A percentile compares a stretch with the other conserved stretches of the same genome.
These are phyloP conservation scores for Cladosporium sp. DNA, from an alignment of 2,329 filamentous ascomycete genomes.

Conservation along the genomic window DNA sequence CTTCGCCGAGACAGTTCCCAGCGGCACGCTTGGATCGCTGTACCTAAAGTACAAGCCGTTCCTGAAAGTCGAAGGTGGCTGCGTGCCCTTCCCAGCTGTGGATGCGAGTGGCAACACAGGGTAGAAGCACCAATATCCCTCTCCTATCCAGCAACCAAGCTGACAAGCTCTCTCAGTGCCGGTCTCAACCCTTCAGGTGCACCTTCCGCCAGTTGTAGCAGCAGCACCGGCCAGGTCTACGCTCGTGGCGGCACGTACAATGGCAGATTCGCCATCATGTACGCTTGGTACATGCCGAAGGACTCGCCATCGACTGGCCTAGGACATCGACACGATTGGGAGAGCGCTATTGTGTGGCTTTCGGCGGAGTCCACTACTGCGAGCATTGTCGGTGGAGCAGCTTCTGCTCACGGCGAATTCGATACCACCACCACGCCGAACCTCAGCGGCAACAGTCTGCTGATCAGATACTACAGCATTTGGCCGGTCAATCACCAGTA, in stretches of 20 bases:
- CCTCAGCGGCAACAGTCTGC: slow-evolving; percentile 45
- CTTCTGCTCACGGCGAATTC: slow-evolving; percentile 54
- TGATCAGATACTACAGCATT: slow-evolving; percentile 51
- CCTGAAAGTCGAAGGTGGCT: slow-evolving; percentile 58
- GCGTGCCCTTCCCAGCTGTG: slow-evolving; percentile 64
- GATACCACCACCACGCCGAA: slow-evolving; percentile 45
- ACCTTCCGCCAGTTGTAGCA: slow-evolving; percentile 43
- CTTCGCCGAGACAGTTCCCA: slow-evolving; percentile 55
- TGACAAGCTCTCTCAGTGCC: slow-evolving; percentile 36
- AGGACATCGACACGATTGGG: slow-evolving; percentile 59
- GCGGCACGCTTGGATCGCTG: slow-evolving; percentile 47
- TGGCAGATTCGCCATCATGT: slow-evolving; percentile 52
- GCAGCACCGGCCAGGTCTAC: slow-evolving; percentile 54
- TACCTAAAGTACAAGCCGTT: slow-evolving; percentile 59
- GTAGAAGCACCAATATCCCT: slow-evolving; percentile 40
- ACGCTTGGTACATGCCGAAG: slow-evolving; percentile 55
- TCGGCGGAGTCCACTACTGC: slow-evolving; percentile 41
- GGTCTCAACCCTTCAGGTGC: slow-evolving; percentile 46
- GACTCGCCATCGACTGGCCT: slow-evolving; percentile 47
- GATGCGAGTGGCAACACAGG: slow-evolving; percentile 58
- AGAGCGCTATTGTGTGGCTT: slow-evolving; percentile 56
- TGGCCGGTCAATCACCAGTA: slow-evolving; percentile 53
- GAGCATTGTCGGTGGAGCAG: slow-evolving; percentile 52
- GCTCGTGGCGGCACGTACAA: slow-evolving; percentile 46
- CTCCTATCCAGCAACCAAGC: background rate